Percentiles rank a stretch among this genome's conserved stretches.
phyloP scores from a whole-genome alignment of 164 flowering plant species.

The Amborella trichopoda region DNA sequence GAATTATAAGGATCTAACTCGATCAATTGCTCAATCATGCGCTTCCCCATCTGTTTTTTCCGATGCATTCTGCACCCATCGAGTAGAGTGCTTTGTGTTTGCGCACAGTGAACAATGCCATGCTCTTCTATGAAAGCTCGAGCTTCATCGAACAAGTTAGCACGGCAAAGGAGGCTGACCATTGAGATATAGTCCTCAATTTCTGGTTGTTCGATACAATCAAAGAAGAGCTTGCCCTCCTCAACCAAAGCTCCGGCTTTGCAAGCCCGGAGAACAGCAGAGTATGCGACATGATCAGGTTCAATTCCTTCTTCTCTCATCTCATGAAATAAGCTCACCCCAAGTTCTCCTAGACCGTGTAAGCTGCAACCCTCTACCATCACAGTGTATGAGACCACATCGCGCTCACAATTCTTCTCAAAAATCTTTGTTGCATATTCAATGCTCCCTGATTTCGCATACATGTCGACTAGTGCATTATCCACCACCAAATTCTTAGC shows the following conservation, averaged over 20 bases:
- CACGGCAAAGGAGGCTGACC: slow-evolving; percentile 46
- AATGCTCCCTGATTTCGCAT: slow-evolving; percentile 51
- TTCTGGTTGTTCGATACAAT: slow-evolving; percentile 28
- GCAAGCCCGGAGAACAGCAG: slow-evolving; percentile 53
- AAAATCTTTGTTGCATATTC: slow-evolving; percentile 38
- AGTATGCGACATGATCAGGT: slow-evolving; percentile 27
- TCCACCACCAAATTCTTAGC: slow-evolving; percentile 22
- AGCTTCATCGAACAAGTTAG: slow-evolving; percentile 43
- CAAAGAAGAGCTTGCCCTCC: slow-evolving; percentile 40
- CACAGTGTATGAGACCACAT: slow-evolving; percentile 54
- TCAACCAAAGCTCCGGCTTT: slow-evolving; percentile 33
- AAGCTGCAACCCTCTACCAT: slow-evolving; percentile 58
- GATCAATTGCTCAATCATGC: slow-evolving; percentile 32
- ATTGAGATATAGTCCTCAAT: slow-evolving; percentile 30
- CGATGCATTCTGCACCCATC: slow-evolving; percentile 49
- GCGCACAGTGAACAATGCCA: slow-evolving; percentile 19
- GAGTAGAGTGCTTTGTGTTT: slow-evolving; percentile 38
- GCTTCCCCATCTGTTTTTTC: slow-evolving; percentile 23
- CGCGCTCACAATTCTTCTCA: slow-evolving; percentile 26
- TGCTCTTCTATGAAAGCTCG: slow-evolving; percentile 25
- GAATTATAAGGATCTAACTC: slow-evolving; percentile 52
- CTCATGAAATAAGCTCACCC: slow-evolving; percentile 30
- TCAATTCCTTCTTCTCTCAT: slow-evolving; percentile 15
- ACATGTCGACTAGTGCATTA: slow-evolving; percentile 65
- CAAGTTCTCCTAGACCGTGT: slow-evolving; percentile 53